These are phyloP conservation scores for Diaporthe amygdali DNA, from an alignment of 2,329 filamentous ascomycete genomes.

Conservation along the genomic window DNA sequence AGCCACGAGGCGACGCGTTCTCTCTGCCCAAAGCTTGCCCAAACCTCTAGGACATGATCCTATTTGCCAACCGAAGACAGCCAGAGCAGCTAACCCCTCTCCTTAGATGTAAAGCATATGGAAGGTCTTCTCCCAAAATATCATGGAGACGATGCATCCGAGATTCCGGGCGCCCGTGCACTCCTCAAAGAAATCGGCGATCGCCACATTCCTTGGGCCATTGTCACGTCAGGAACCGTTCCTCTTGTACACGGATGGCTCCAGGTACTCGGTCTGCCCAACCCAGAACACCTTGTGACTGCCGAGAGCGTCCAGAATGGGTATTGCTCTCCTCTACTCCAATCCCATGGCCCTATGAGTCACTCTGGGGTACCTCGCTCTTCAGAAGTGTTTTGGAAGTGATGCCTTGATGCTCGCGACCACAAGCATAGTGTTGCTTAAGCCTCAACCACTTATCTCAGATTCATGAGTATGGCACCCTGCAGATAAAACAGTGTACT, in stretches of 20 bases:
- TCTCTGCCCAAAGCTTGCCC: not conserved
- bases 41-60: not conserved
- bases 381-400: too few relatives aligned
- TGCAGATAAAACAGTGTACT: not conserved
- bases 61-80: not conserved
- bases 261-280: constrained; percentile 66
- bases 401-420: too few relatives aligned
- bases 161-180: constrained; percentile 81
- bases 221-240: constrained; percentile 77
- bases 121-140: constrained; percentile 79
- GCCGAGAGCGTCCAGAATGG: constrained; percentile 75
- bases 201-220: constrained; percentile 76
- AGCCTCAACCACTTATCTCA: too few relatives aligned
- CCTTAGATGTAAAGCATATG: constrained; percentile 75
- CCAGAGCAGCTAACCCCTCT: constrained; percentile 14
- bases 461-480: not conserved
- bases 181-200: constrained; percentile 72
- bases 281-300: constrained; percentile 70
- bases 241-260: constrained; percentile 77
- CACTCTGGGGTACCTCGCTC: too few relatives aligned
- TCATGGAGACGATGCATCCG: constrained; percentile 78
- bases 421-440: too few relatives aligned
- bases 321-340: not conserved
- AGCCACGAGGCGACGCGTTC: not conserved
- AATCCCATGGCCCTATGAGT: too few relatives aligned